Base-by-base conservation (phyloP, 192 early-diverging fungal species). In the Piromyces finnis region DNA sequence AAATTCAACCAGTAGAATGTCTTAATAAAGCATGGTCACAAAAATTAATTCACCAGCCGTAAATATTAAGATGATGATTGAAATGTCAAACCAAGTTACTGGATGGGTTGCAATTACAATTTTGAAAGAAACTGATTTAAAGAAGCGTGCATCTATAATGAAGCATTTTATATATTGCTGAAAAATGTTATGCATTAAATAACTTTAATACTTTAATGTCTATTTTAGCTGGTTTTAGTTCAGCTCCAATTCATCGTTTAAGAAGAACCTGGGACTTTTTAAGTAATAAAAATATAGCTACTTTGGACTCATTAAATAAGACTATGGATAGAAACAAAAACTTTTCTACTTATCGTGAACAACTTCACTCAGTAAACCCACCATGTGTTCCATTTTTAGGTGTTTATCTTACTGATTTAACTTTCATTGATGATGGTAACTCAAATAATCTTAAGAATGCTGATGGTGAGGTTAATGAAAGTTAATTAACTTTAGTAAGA, bases 161-260 rank as follows among this genome's bases (percentile, higher is more conserved):
- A 96, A 96, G 85, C 92, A 93, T 85, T 94, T 94, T 84, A 93
- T 98, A 88, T 26, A 90, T 98, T n/a, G 87, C 82, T 2, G 85
- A 84, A 86, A 84, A 89, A n/a, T 95, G 96, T 88, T 92, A 92
- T 30, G 81, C 84, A 29, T 84, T 98, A 16, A 97, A 99, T 86
- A 99, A 98, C 88, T 99, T 95, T 82, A 96, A 95, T 84, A 94
- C 95, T 16, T 89, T 97, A 77, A 94, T 94, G 86, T 91, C 96
- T 9, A 93, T 98, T 30, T 88, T 96, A 14, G 94, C 95, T 41
- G 95, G 94, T 13, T 91, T 99, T 82, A 93, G 94, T 37, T 93
- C 93, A 9, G 94, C 94, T 2, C 91, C 95, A 4, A 90, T 99
- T 77, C 92, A 94, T 85, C 93, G 98, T 28, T 86, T n/a, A n/a